These are phyloP conservation scores for Emericellopsis cladophorae DNA, from an alignment of 2,329 filamentous ascomycete genomes.

Conservation along the genomic window DNA sequence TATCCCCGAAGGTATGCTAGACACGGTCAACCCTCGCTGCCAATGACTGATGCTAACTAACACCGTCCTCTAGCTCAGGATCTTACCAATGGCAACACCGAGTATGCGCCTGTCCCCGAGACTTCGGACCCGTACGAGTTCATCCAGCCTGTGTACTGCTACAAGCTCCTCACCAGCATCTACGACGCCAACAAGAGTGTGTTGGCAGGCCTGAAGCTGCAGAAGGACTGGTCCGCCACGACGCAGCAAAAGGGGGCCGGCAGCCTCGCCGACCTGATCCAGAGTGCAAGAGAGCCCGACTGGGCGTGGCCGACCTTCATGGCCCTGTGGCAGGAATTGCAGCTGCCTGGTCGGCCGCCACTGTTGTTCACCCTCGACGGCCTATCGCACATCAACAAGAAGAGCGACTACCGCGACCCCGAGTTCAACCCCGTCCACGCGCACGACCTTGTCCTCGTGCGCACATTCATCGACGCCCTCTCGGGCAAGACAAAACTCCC, in stretches of 20 bases:
- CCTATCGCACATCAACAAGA: constrained; percentile 67
- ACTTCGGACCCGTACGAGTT: constrained; percentile 45
- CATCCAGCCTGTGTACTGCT: constrained; percentile 65
- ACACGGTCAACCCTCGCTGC: background rate
- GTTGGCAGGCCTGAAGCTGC: constrained; percentile 37
- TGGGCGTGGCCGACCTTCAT: constrained; percentile 70
- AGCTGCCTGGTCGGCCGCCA: constrained; percentile 33
- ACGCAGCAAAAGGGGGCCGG: constrained; percentile 37
- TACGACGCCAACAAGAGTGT: constrained; percentile 57
- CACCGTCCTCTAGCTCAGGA: constrained; percentile 52
- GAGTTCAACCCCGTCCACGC: constrained; percentile 68
- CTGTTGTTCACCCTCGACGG: constrained; percentile 71
- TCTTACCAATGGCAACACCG: constrained; percentile 65
- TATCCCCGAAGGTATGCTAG: constrained; percentile 66
- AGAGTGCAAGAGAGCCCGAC: constrained; percentile 62
- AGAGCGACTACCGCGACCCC: constrained; percentile 62
- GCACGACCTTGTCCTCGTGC: constrained; percentile 68
- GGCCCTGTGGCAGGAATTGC: constrained; percentile 71
- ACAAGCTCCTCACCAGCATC: constrained; percentile 62
- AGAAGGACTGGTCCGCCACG: constrained; percentile 28
- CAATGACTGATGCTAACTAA: constrained; percentile 3
- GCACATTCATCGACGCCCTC: constrained; percentile 63
- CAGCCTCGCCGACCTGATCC: constrained; percentile 56
- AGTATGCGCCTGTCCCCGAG: constrained; percentile 60
- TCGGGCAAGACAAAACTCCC: constrained; percentile 41